Conservation (phyloP, 2,329 filamentous ascomycete genomes). For the Pseudogymnoascus sp. region DNA sequence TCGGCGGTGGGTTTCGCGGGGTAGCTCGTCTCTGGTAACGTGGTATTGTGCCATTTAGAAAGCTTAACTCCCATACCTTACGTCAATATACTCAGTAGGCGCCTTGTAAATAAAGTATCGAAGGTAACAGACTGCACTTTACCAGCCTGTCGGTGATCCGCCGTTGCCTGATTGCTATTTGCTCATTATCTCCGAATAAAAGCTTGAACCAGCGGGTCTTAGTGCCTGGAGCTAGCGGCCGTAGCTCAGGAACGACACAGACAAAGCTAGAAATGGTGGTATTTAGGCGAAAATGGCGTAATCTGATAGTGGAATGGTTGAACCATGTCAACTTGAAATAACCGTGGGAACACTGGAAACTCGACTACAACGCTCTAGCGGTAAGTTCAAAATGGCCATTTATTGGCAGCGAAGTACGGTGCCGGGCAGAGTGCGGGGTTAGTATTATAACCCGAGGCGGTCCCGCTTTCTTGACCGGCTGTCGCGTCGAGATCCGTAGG, state of each 20-base stretch:
- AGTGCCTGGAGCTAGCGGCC: not conserved
- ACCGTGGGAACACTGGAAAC: not conserved
- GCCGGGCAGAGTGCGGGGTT: too few relatives aligned
- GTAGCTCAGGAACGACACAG: not conserved
- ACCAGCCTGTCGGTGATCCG: not conserved
- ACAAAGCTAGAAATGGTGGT: not conserved
- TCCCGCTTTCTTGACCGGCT: not conserved
- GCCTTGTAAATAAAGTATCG: not conserved
- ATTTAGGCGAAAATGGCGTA: not conserved
- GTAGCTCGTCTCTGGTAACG: not conserved
- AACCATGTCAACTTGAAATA: not conserved
- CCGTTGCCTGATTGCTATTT: not conserved
- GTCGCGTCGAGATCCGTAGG: conserved; percentile 1
- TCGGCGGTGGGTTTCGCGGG: not conserved
- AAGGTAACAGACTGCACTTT: not conserved
- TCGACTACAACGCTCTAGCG: too few relatives aligned
- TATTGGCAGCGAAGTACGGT: not conserved
- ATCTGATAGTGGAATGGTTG: not conserved
- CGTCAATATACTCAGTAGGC: not conserved
- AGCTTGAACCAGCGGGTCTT: not conserved
- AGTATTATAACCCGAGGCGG: too few relatives aligned
- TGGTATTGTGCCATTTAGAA: not conserved
- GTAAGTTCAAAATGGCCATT: not conserved
- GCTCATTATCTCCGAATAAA: not conserved
- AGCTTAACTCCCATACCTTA: not conserved